A percentile compares a stretch with the other conserved stretches of the same genome.
phyloP scores from a whole-genome alignment of 306 rosid species.

The Casuarina glauca region DNA sequence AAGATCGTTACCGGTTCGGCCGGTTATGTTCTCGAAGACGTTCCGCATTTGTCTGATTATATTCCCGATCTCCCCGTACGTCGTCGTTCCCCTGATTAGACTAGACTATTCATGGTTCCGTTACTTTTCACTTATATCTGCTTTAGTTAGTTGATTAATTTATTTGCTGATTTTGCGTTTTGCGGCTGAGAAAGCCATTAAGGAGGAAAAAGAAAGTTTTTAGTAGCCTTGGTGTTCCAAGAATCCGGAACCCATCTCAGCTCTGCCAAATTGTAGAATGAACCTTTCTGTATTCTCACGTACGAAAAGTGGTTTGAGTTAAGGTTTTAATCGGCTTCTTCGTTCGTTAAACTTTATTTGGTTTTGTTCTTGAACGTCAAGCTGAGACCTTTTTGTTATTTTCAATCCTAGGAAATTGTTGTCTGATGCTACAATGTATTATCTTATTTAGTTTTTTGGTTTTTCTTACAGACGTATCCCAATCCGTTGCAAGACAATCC shows the following conservation, averaged over 20 bases:
- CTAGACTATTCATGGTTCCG: not conserved
- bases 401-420: not conserved
- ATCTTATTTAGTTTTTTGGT: constrained; percentile 12
- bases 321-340: too few species aligned
- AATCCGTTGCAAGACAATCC: constrained; percentile 95
- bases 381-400: not conserved
- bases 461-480: constrained; percentile 55
- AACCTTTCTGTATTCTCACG: not conserved
- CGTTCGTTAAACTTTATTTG: too few species aligned
- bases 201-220: not conserved
- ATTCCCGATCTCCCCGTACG: constrained; percentile 73
- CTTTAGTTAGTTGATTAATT: not conserved
- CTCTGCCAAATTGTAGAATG: not conserved
- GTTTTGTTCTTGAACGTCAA: not conserved
- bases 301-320: not conserved
- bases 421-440: not conserved
- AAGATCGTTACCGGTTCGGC: constrained; percentile 51
- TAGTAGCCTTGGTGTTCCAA: not conserved
- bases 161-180: not conserved
- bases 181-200: not conserved
- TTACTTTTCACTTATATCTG: too few species aligned
- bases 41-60: constrained; percentile 80
- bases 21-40: constrained; percentile 82
- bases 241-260: not conserved
- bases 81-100: constrained; percentile 21